Evolutionary conservation across 495 filamentous ascomycete species (phyloP).

Genomic region (Rusavskia elegans): DNA sequence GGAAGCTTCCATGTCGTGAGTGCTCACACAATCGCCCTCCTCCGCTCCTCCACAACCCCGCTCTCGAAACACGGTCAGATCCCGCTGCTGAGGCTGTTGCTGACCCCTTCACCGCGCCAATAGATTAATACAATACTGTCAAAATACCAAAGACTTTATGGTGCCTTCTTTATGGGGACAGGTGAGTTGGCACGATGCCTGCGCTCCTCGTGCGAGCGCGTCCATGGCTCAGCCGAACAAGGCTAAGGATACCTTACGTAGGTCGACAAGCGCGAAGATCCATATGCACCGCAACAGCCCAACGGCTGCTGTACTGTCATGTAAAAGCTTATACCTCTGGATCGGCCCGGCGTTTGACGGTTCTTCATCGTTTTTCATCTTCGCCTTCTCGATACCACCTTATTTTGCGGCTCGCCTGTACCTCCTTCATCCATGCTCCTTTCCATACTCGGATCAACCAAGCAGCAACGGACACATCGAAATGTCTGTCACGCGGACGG

Average conservation of each 20-base stretch:
- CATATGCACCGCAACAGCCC: constrained; percentile 84
- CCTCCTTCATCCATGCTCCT: not conserved
- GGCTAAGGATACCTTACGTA: constrained; percentile 15
- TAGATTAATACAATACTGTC: constrained; percentile 93
- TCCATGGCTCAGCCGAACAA: not conserved
- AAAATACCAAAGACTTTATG: constrained; percentile 96
- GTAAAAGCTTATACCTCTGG: constrained; percentile 31
- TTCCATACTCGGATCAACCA: not conserved
- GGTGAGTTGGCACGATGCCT: constrained; percentile 34
- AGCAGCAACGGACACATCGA: not conserved
- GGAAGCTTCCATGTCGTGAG: constrained; percentile 82
- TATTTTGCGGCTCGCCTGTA: not conserved
- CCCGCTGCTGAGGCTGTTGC: constrained; percentile 1
- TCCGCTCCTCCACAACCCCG: not conserved
- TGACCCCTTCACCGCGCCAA: constrained; percentile 9
- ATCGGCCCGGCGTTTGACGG: constrained; percentile 10
- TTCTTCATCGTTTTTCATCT: constrained; percentile 3
- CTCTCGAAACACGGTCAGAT: not conserved
- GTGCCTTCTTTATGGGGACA: constrained; percentile 92
- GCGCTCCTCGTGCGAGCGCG: not conserved
- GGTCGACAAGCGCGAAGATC: constrained; percentile 85
- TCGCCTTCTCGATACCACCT: not conserved
- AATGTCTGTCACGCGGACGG: not conserved
- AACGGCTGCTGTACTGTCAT: constrained; percentile 88
- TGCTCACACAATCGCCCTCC: constrained; percentile 10